Evolutionary conservation across 495 filamentous ascomycete genomes (phyloP).

Genomic region (Massariosphaeria phaeospora): DNA sequence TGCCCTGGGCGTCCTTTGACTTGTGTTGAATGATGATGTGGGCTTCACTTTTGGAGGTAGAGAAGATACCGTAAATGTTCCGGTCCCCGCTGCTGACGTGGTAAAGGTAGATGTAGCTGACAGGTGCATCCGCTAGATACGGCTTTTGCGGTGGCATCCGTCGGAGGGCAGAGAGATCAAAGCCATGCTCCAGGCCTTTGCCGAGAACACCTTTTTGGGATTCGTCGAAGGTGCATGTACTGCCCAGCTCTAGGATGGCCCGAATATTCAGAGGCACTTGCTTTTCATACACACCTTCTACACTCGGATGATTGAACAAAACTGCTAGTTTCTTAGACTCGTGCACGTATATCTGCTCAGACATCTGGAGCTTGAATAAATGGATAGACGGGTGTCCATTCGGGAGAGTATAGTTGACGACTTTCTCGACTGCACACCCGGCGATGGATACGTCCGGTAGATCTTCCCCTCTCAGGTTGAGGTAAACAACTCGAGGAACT

Average conservation of each 20-base stretch:
- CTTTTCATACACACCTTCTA: conserved; percentile 95
- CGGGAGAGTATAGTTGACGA: conserved; percentile 74
- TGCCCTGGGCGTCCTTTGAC: conserved; percentile 66
- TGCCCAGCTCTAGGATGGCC: conserved; percentile 83
- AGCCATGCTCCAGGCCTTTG: conserved; percentile 86
- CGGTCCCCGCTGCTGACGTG: conserved; percentile 85
- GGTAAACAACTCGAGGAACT: conserved; percentile 80
- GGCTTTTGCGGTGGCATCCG: conserved; percentile 59
- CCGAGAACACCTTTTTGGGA: conserved; percentile 85
- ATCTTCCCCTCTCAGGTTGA: conserved; percentile 82
- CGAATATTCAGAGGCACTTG: conserved; percentile 78
- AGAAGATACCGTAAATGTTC: conserved; percentile 92
- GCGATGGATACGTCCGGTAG: conserved; percentile 85
- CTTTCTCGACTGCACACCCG: conserved; percentile 83
- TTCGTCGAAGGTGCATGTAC: conserved; percentile 91
- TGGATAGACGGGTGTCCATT: conserved; percentile 93
- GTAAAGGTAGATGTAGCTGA: conserved; percentile 85
- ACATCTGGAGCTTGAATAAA: conserved; percentile 85
- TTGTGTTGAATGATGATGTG: conserved; percentile 81
- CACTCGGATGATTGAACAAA: conserved; percentile 85
- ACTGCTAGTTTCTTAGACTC: conserved; percentile 74
- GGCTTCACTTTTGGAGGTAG: conserved; percentile 71
- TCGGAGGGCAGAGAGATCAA: conserved; percentile 74
- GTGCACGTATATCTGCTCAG: conserved; percentile 79
- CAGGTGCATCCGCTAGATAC: conserved; percentile 59